Evolutionary conservation across 2,329 filamentous ascomycete genomes (phyloP).

Genomic region (Talaromyces funiculosus): DNA sequence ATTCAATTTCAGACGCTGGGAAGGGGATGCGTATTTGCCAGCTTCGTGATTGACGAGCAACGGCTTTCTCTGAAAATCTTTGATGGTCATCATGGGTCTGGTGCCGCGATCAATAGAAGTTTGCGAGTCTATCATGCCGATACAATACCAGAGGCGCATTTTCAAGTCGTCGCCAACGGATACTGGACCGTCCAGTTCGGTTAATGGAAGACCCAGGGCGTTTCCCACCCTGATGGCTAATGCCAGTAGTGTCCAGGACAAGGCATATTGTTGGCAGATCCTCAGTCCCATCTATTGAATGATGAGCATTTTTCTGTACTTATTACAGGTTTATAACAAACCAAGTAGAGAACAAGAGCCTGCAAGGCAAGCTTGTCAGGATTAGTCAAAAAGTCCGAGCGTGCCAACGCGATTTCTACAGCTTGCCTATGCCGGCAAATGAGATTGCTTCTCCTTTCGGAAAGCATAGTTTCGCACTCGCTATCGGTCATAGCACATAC

Average conservation of each 20-base stretch:
- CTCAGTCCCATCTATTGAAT: neutral
- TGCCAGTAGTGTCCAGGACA: neutral
- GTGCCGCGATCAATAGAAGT: slow-evolving; percentile 1
- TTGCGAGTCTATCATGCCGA: neutral
- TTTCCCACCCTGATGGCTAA: neutral
- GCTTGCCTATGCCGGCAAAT: neutral
- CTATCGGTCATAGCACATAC: neutral
- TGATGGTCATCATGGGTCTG: neutral
- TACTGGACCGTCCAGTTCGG: neutral
- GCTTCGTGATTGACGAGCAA: neutral
- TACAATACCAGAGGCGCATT: neutral
- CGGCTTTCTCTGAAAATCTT: neutral
- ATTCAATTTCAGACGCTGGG: neutral
- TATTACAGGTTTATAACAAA: neutral
- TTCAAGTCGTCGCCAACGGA: neutral
- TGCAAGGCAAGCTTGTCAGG: neutral
- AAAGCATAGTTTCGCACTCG: slow-evolving; percentile 1
- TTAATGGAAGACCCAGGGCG: neutral
- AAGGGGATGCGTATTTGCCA: neutral
- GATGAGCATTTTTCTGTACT: neutral
- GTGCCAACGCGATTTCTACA: neutral
- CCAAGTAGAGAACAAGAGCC: neutral
- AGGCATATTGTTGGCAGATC: neutral
- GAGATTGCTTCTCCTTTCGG: neutral
- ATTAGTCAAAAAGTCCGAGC: neutral